Evolutionary conservation across 2,329 filamentous ascomycete genomes (phyloP).

Genomic region (Biscogniauxia sp.): DNA sequence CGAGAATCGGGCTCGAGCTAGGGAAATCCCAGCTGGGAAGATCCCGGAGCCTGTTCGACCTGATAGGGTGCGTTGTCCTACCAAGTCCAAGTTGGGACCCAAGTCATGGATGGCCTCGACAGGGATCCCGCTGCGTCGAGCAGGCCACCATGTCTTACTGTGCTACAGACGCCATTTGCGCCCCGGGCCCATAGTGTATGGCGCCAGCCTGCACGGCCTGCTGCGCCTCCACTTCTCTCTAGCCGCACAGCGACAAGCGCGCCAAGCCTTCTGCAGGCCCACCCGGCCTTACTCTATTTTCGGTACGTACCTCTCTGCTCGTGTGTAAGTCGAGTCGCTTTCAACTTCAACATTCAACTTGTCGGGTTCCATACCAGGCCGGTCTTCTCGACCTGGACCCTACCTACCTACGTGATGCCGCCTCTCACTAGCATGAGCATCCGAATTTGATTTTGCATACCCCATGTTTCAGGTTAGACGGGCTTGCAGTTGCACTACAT

Average conservation of each 20-base stretch:
- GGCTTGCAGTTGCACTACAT: slow-evolving; percentile 21
- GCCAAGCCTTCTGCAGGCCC: slow-evolving; percentile 10
- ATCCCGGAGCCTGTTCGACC: slow-evolving; percentile 17
- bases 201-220: background rate
- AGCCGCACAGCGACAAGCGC: background rate
- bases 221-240: background rate
- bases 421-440: slow-evolving; percentile 18
- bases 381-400: slow-evolving; percentile 7
- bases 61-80: slow-evolving; percentile 21
- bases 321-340: slow-evolving; percentile 4
- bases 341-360: slow-evolving; percentile 12
- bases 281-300: slow-evolving; percentile 14
- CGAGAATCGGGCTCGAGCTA: slow-evolving; percentile 18
- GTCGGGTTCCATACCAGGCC: slow-evolving; percentile 15
- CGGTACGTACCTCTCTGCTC: slow-evolving; percentile 20
- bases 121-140: background rate
- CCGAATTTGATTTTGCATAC: slow-evolving; percentile 18
- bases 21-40: background rate
- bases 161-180: slow-evolving; percentile 9
- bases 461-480: slow-evolving; percentile 35
- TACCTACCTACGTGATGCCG: slow-evolving; percentile 18
- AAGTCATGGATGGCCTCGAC: slow-evolving; percentile 4
- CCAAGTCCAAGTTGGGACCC: slow-evolving; percentile 9
- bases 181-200: slow-evolving; percentile 9
- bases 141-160: slow-evolving; percentile 3